These are phyloP conservation scores for Chlamydomonas sphaeroides DNA, from an alignment of 139 green algal species.

Conservation along the genomic window DNA sequence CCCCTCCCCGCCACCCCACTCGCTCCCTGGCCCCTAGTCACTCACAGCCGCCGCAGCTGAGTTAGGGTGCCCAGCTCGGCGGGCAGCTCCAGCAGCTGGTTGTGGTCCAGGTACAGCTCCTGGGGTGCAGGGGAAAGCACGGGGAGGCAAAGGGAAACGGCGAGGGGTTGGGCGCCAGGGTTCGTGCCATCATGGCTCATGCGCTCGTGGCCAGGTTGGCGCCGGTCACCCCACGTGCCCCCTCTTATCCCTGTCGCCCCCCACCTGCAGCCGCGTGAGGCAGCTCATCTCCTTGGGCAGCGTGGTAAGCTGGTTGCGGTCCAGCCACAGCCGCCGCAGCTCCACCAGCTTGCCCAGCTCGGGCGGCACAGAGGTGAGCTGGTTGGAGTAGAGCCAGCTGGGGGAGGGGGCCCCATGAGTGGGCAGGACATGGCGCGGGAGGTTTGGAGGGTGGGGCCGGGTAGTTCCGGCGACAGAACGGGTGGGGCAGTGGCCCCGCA, in stretches of 20 bases:
- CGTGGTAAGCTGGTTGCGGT: slow-evolving; percentile 47
- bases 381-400: slow-evolving; percentile 60
- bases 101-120: slow-evolving; percentile 65
- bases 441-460: background rate
- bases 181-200: background rate
- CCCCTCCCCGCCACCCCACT: background rate
- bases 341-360: slow-evolving; percentile 44
- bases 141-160: no score
- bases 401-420: no score
- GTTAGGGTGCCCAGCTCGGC: slow-evolving; percentile 69
- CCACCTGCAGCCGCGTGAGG: slow-evolving; percentile 46
- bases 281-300: slow-evolving; percentile 45
- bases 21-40: background rate
- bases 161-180: no score
- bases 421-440: background rate
- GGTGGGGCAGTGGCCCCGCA: no score
- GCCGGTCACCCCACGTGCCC: background rate
- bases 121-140: background rate
- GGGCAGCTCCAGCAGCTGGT: slow-evolving; percentile 78
- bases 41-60: slow-evolving; percentile 72
- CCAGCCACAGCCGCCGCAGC: slow-evolving; percentile 50
- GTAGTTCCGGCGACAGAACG: no score
- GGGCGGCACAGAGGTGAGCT: slow-evolving; percentile 41
- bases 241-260: background rate
- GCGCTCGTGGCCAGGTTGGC: no score